Evolutionary conservation across 306 rosid genomes (phyloP), one percentile per base, ranked within the genome.

Genomic region (Pyrus bretschneideri): DNA sequence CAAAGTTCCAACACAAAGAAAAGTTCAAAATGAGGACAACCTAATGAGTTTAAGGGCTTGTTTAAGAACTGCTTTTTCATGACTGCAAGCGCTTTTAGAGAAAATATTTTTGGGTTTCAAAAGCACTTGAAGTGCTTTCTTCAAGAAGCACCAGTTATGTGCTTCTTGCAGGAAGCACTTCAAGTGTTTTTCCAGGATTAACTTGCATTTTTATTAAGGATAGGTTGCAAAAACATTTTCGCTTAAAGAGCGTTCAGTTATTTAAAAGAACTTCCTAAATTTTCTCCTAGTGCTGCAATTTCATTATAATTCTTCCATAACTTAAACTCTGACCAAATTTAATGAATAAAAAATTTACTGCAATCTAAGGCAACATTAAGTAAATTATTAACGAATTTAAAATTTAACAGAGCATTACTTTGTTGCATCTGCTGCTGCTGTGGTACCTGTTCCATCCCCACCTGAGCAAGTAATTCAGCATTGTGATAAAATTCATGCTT

Each of bases 361-460:
- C 40, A 30, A 61, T 40, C 18, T 25, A 25, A 67, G 33, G 35
- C 25, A 40, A 52, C 4, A 23, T 19, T 23, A 29, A 67, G 49
- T 45, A 23, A 17, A 25, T 35, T 18, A 23, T 64, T 45, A 18
- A 13, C 57, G 38, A 73, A 51, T 2, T 8, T 4, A 58, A 78
- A 71, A 54, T 18, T 30, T 21, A 78, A 65, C 67, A 62, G 64
- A 79, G 59, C 44, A 45, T 82, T 96, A 96, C 99, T 91, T 96
- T 74, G 98, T 96, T 80, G 97, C 90, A 81, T 96, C 99, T 63
- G 98, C 91, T 33, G 87, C 91, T 49, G 89, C 83, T 25, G 80
- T 59, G 71, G 78, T 75, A 71, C 87, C 85, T 29, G 86, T 68
- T 79, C 89, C 94, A 76, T 78, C 84, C 80, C 87, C 93, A 60